Evolutionary conservation across 2,329 filamentous ascomycete genomes (phyloP).

Genomic region (Fusarium mundagurra): DNA sequence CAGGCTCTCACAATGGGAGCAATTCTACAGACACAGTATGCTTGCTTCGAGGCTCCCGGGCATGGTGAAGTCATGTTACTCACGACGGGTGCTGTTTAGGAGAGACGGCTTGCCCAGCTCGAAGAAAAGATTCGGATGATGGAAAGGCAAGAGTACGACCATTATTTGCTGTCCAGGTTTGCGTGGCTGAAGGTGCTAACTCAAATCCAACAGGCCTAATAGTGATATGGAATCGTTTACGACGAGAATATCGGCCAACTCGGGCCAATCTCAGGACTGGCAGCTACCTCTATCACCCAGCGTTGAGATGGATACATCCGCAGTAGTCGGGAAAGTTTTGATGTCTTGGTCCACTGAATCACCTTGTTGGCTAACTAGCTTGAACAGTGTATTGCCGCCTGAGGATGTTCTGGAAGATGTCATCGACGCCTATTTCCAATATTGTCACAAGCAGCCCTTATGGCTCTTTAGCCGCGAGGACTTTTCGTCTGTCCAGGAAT

Average conservation of each 20-base stretch:
- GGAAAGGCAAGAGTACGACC: background rate
- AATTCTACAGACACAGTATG: background rate
- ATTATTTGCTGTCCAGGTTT: too few relatives aligned
- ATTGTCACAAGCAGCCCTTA: background rate
- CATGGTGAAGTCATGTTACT: background rate
- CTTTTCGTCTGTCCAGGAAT: background rate
- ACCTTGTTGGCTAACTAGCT: background rate
- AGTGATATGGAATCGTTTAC: background rate
- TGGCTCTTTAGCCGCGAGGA: background rate
- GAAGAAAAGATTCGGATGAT: background rate
- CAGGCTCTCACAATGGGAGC: background rate
- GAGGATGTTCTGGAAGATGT: background rate
- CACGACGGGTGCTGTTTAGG: background rate
- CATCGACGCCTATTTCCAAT: background rate
- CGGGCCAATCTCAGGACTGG: background rate
- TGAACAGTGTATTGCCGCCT: background rate
- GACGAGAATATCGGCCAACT: background rate
- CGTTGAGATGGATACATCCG: background rate
- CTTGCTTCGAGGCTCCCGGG: background rate
- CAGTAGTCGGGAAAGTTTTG: background rate
- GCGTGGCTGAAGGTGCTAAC: too few relatives aligned
- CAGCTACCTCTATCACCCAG: background rate
- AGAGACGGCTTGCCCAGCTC: background rate
- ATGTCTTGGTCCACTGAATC: accelerated
- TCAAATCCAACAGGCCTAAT: background rate